phyloP scores from a whole-genome alignment of 2,329 filamentous ascomycete genomes.

The Botrytis aclada region DNA sequence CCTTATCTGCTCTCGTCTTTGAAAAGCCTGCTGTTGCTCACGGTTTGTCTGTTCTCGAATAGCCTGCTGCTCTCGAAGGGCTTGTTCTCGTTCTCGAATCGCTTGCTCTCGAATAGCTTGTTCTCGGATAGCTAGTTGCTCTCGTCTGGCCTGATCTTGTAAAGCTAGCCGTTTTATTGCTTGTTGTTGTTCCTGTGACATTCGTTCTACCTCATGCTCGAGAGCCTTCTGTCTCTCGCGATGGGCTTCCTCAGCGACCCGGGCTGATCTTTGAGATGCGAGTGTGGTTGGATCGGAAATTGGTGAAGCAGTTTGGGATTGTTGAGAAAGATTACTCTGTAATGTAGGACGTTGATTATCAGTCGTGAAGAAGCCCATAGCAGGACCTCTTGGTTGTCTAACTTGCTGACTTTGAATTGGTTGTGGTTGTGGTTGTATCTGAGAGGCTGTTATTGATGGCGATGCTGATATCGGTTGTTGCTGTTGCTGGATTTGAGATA shows the following conservation, averaged over 20 bases:
- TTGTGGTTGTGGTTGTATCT: slow-evolving; percentile 15
- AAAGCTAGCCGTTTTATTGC: slow-evolving; percentile 19
- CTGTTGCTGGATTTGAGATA: slow-evolving; percentile 25
- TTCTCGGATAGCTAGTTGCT: not conserved
- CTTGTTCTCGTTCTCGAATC: not conserved
- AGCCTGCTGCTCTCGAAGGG: not conserved
- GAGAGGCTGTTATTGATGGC: slow-evolving; percentile 22
- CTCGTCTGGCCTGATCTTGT: slow-evolving; percentile 13
- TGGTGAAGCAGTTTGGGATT: slow-evolving; percentile 9
- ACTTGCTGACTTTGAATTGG: slow-evolving; percentile 23
- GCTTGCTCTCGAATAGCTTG: slow-evolving; percentile 6
- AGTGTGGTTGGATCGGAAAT: not conserved
- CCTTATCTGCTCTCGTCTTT: not conserved
- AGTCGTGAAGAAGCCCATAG: slow-evolving; percentile 34
- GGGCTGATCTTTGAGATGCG: slow-evolving; percentile 2
- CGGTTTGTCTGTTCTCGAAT: not conserved
- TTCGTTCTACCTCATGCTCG: slow-evolving; percentile 7
- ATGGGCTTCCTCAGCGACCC: slow-evolving; percentile 8
- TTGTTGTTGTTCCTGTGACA: slow-evolving; percentile 10
- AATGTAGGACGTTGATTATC: slow-evolving; percentile 31
- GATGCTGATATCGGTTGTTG: slow-evolving; percentile 24
- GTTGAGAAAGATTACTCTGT: slow-evolving; percentile 17
- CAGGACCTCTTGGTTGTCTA: slow-evolving; percentile 31
- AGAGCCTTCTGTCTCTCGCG: slow-evolving; percentile 5
- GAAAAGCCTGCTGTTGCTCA: slow-evolving; percentile 1